These are phyloP conservation scores for Colletotrichum somersetense DNA, from an alignment of 2,329 filamentous ascomycete genomes.

Conservation along the genomic window DNA sequence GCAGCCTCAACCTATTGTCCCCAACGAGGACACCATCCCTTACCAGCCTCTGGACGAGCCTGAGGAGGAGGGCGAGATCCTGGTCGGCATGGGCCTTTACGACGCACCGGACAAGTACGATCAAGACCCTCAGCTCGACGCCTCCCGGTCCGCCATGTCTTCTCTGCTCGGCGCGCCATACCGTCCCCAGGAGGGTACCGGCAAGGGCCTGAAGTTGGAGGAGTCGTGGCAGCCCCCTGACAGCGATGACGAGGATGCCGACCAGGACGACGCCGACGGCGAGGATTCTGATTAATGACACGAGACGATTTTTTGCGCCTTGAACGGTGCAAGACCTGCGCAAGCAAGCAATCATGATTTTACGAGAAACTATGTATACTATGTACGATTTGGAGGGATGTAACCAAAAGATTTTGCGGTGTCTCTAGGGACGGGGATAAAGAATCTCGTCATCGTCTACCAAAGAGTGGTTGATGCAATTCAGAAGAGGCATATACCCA, in stretches of 20 bases:
- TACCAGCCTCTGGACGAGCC: conserved; percentile 64
- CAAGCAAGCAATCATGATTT: conserved; percentile 30
- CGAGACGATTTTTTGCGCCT: background rate
- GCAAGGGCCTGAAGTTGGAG: conserved; percentile 84
- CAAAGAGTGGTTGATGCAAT: background rate
- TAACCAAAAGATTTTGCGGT: conserved; percentile 1
- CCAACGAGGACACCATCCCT: conserved; percentile 63
- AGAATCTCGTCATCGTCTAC: background rate
- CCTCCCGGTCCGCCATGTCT: conserved; percentile 67
- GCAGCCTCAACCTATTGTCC: conserved; percentile 58
- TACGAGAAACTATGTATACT: conserved; percentile 32
- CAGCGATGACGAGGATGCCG: conserved; percentile 67
- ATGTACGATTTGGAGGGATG: conserved; percentile 32
- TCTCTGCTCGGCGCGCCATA: conserved; percentile 66
- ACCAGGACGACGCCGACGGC: conserved; percentile 54
- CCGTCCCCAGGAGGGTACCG: conserved; percentile 61
- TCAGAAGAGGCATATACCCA: conserved; percentile 4
- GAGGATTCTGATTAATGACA: conserved; percentile 45
- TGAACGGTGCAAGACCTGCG: conserved; percentile 8
- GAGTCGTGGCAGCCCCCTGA: conserved; percentile 82
- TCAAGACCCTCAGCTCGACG: conserved; percentile 63
- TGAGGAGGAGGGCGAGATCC: conserved; percentile 75
- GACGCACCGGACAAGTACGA: conserved; percentile 73
- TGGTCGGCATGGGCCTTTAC: conserved; percentile 87
- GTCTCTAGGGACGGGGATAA: background rate